Conservation (phyloP, 1,284 basidiomycete species). For the Ustilago bromivora region DNA sequence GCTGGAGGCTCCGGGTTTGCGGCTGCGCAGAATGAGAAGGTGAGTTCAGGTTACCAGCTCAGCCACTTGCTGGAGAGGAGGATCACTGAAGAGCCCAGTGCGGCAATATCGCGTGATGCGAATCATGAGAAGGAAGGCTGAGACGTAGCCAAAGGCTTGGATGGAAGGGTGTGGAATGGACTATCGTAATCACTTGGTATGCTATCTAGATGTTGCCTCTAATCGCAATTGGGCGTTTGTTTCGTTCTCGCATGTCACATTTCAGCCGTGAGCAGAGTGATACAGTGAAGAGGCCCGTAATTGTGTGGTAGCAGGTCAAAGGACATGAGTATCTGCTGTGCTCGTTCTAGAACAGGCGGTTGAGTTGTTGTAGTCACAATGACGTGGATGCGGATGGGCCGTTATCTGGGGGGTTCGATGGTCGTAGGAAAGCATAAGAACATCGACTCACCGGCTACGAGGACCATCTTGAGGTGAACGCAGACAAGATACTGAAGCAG, state of each 20-base stretch:
- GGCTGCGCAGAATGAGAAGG: conserved; percentile 5
- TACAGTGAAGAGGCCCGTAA: neutral
- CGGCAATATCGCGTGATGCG: neutral
- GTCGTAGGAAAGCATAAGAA: too few relatives aligned
- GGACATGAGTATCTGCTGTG: too few relatives aligned
- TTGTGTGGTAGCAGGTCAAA: neutral
- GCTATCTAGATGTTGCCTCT: neutral
- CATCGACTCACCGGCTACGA: too few relatives aligned
- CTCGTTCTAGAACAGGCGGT: too few relatives aligned
- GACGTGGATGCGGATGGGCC: too few relatives aligned
- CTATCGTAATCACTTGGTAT: neutral
- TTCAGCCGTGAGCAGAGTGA: neutral
- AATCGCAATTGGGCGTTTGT: neutral
- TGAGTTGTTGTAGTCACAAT: too few relatives aligned
- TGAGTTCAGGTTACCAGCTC: conserved; percentile 11
- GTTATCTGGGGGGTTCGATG: too few relatives aligned
- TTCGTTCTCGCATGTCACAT: neutral
- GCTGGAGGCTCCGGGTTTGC: neutral
- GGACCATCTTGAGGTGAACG: too few relatives aligned
- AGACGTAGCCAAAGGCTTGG: neutral
- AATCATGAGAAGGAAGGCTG: conserved; percentile 7
- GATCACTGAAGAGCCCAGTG: conserved; percentile 39
- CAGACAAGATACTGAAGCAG: neutral
- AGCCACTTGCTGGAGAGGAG: conserved; percentile 31
- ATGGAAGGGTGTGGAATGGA: neutral